Evolutionary conservation across 371 early-diverging fungal species (phyloP).

Genomic region (Umbelopsis sp.): DNA sequence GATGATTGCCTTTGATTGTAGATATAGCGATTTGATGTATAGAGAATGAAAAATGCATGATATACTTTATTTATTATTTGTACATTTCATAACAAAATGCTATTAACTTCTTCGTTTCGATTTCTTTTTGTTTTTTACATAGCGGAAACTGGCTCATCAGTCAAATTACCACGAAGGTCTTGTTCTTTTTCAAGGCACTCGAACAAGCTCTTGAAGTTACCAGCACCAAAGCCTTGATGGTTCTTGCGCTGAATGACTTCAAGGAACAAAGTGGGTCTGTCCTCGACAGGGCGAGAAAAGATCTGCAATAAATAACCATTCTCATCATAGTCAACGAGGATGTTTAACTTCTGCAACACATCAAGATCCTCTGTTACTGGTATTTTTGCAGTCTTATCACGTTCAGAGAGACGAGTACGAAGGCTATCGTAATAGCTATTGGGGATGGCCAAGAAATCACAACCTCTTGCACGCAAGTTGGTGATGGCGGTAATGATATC

Average conservation of each 20-base stretch:
- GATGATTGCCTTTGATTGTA: no score
- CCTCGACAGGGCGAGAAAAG: slow-evolving; percentile 92
- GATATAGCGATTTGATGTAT: no score
- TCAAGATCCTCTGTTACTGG: slow-evolving; percentile 86
- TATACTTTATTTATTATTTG: neutral
- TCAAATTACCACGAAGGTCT: slow-evolving; percentile 87
- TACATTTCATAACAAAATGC: no score
- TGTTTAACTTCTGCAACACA: slow-evolving; percentile 79
- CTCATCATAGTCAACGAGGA: slow-evolving; percentile 96
- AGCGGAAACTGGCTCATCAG: slow-evolving; percentile 27
- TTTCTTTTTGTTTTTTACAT: neutral
- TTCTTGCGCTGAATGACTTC: slow-evolving; percentile 96
- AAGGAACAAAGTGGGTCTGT: slow-evolving; percentile 94
- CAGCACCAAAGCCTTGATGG: slow-evolving; percentile 96
- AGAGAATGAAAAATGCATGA: no score
- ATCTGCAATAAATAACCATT: slow-evolving; percentile 95
- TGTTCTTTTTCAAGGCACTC: slow-evolving; percentile 96
- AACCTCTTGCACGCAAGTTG: slow-evolving; percentile 84
- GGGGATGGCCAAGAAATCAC: slow-evolving; percentile 91
- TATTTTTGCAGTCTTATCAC: slow-evolving; percentile 60
- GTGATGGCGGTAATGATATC: slow-evolving; percentile 86
- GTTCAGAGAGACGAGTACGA: slow-evolving; percentile 63
- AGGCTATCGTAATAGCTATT: slow-evolving; percentile 89
- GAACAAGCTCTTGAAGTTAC: slow-evolving; percentile 97
- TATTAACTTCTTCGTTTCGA: neutral